phyloP scores from a whole-genome alignment of 73 alveolate genomes.

The Blepharisma stoltei region DNA sequence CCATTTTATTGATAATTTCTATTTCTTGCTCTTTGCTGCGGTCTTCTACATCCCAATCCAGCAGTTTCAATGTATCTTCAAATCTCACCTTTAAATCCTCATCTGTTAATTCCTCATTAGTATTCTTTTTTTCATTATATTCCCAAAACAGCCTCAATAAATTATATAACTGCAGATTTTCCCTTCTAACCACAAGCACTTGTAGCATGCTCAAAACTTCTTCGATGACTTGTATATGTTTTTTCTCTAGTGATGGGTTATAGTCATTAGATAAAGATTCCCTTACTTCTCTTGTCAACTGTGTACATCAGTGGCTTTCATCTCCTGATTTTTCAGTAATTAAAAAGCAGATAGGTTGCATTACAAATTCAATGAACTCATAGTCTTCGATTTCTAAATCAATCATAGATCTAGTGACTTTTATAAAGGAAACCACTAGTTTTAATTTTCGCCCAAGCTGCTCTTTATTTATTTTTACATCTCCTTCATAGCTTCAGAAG shows the following conservation, averaged over 20 bases:
- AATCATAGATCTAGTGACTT: background rate
- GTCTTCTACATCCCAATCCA: too few species aligned
- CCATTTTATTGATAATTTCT: too few species aligned
- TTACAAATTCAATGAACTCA: background rate
- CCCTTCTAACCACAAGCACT: background rate
- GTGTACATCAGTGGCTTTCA: background rate
- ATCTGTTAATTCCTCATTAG: too few species aligned
- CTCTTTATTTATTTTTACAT: background rate
- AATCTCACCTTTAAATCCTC: too few species aligned
- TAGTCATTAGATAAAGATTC: background rate
- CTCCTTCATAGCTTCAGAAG: too few species aligned
- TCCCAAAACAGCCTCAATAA: too few species aligned
- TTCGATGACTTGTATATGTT: background rate
- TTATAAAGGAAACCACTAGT: background rate
- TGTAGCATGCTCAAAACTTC: background rate
- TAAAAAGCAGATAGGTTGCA: background rate
- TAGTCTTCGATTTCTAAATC: background rate
- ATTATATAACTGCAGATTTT: too few species aligned
- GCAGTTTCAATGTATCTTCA: too few species aligned
- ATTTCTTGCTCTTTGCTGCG: too few species aligned
- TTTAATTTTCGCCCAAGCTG: background rate
- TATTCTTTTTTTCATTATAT: too few species aligned
- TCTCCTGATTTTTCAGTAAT: slow-evolving; percentile 4
- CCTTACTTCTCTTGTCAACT: background rate
- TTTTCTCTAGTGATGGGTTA: background rate